Evolutionary conservation across 495 filamentous ascomycete species (phyloP), one percentile per base, ranked within the genome.

Genomic region (Aspergillus carlsbadensis): DNA sequence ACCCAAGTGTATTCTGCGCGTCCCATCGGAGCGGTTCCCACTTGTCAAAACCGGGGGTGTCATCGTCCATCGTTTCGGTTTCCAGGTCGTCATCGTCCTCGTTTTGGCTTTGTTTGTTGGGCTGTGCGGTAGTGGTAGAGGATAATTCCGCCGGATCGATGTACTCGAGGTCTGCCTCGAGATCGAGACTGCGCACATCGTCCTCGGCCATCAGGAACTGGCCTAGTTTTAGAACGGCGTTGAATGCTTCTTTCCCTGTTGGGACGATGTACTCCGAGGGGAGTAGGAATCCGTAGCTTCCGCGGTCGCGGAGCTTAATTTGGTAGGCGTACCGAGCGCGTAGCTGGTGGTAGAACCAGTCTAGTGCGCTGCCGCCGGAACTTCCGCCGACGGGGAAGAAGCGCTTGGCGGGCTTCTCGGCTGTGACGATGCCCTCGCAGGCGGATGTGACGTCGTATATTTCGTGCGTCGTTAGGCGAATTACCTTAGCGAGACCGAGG

Each of bases 261-360:
- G 94, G 93, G 5, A 96, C 70, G 49, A 98, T 98, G 58, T 96
- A 80, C 54, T 92, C 87, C 33, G 82, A 84, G 0, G 94, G 94
- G 8, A 98, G 77, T 44, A 98, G 75, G 63, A 97, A 98, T 0
- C 94, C 94, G 68, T 98, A 97, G 70, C 84, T 94, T 3, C 94
- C 94, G 0, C 90, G 96, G 72, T 98, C 94, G 34, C 94, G 81
- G 20, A 98, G 77, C 70, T 97, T 98, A 68, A 98, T 88, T 75
- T 98, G 94, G 64, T 95, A 98, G 22, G 90, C 85, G 64, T 88
- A 94, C 33, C 77, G 83, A n/a, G 93, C 88, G 40, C 81, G 74
- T 29, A 96, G 70, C 61, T 94, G 87, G 54, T 94, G 91, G 67
- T 97, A 97, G 71, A 98, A 96, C 84, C 90, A 98, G 70, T 98